Percentiles rank a stretch among this genome's conserved stretches.
phyloP scores from a whole-genome alignment of 768 basidiomycete genomes.

The Pleurotus ostreatus region DNA sequence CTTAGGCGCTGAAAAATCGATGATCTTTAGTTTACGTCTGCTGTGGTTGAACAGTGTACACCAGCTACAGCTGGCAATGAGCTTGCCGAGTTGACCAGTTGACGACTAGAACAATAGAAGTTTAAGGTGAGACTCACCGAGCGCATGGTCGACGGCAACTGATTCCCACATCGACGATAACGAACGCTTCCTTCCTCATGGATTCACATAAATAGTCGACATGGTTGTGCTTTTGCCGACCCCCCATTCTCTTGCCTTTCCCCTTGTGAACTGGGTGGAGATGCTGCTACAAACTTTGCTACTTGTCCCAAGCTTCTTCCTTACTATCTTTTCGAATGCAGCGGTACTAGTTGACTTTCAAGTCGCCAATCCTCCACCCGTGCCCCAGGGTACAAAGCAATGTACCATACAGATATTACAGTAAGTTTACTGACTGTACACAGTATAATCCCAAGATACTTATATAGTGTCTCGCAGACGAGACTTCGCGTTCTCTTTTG shows the following conservation, averaged over 20 bases:
- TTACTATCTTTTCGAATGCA: constrained; percentile 19
- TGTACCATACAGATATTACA: constrained; percentile 65
- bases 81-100: no score
- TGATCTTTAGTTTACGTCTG: no score
- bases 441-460: constrained; percentile 5
- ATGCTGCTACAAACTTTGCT: constrained; percentile 1
- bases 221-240: not conserved
- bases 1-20: not conserved
- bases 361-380: constrained; percentile 67
- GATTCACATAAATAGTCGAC: not conserved
- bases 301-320: not conserved
- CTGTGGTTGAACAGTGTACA: not conserved
- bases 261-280: not conserved
- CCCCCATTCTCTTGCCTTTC: not conserved
- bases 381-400: constrained; percentile 55
- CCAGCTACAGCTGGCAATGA: not conserved
- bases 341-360: constrained; percentile 61
- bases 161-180: constrained; percentile 1
- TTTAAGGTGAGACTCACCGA: not conserved
- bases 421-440: constrained; percentile 31
- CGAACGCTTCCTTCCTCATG: constrained; percentile 4
- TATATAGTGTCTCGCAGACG: constrained; percentile 34
- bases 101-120: not conserved
- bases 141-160: not conserved
- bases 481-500: constrained; percentile 72